Percentiles rank a stretch among this genome's conserved stretches.
phyloP scores from a whole-genome alignment of 345 rosid species.

The Crucihimalaya himalaica region DNA sequence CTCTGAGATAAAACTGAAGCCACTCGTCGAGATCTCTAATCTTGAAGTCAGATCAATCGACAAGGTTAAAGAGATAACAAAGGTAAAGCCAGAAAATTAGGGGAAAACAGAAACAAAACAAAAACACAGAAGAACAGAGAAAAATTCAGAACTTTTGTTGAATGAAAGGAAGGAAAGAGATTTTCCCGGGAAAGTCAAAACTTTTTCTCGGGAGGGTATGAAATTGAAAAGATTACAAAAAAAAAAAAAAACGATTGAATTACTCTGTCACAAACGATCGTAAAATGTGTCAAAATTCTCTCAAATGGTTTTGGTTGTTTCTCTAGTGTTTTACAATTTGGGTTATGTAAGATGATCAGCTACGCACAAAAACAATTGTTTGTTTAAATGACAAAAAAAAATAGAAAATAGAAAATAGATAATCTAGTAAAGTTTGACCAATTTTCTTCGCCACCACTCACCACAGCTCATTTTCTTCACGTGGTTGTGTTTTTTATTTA shows the following conservation, averaged over 20 bases:
- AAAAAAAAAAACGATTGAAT: background rate
- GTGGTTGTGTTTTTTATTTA: slow-evolving; percentile 16
- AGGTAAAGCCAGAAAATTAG: slow-evolving; percentile 17
- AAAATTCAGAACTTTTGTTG: background rate
- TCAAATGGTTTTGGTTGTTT: no score
- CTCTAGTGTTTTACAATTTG: background rate
- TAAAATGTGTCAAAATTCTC: background rate
- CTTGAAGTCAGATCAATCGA: background rate
- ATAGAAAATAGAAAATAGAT: background rate
- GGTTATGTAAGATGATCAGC: background rate
- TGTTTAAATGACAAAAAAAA: background rate
- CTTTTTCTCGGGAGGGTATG: slow-evolving; percentile 13
- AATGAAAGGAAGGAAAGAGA: background rate
- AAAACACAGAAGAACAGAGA: background rate
- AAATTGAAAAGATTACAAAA: background rate
- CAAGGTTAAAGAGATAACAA: background rate
- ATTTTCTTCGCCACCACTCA: slow-evolving; percentile 30
- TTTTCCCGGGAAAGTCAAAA: slow-evolving; percentile 36
- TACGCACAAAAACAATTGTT: background rate
- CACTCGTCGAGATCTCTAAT: slow-evolving; percentile 29
- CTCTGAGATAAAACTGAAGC: slow-evolving; percentile 6
- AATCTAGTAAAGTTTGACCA: slow-evolving; percentile 30
- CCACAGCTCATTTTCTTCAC: slow-evolving; percentile 35
- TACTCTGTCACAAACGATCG: background rate
- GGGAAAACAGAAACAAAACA: background rate